phyloP scores from a whole-genome alignment of 495 filamentous ascomycete species.

The Trypethelium eluteriae region DNA sequence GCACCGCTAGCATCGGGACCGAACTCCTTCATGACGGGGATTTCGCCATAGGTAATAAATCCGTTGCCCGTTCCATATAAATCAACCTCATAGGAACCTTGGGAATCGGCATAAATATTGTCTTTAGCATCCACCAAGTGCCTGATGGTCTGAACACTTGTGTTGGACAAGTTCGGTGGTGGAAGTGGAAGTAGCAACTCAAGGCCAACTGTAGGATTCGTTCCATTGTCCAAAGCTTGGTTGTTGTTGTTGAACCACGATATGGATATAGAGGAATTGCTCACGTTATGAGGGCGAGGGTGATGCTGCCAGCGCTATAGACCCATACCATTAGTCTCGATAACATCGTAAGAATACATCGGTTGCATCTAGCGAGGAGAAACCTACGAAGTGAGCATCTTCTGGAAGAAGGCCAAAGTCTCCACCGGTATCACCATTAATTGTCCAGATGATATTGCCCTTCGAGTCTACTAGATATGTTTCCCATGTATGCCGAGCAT shows the following conservation, averaged over 20 bases:
- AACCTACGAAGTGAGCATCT: slow-evolving; percentile 16
- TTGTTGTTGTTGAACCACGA: slow-evolving; percentile 24
- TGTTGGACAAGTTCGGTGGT: slow-evolving; percentile 4
- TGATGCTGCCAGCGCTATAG: slow-evolving; percentile 23
- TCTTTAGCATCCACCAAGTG: background rate
- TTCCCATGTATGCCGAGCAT: slow-evolving; percentile 33
- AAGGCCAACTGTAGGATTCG: slow-evolving; percentile 13
- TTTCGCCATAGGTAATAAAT: slow-evolving; percentile 19
- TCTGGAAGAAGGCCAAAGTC: slow-evolving; percentile 36
- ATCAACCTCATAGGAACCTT: slow-evolving; percentile 19
- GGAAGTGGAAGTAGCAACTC: slow-evolving; percentile 15
- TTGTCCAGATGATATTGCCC: slow-evolving; percentile 39
- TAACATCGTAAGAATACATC: background rate
- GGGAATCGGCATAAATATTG: slow-evolving; percentile 17
- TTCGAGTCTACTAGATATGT: slow-evolving; percentile 34
- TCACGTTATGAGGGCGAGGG: slow-evolving; percentile 18
- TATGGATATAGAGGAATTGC: slow-evolving; percentile 9
- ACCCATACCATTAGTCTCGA: background rate
- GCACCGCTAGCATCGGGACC: slow-evolving; percentile 11
- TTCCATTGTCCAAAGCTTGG: slow-evolving; percentile 12
- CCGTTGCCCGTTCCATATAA: slow-evolving; percentile 18
- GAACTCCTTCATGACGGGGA: slow-evolving; percentile 19
- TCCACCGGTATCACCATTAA: slow-evolving; percentile 39
- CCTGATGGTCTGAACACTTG: background rate
- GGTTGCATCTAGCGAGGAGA: background rate